Conservation (phyloP, 2,329 filamentous ascomycete species). For the Tolypocladium sp. region DNA sequence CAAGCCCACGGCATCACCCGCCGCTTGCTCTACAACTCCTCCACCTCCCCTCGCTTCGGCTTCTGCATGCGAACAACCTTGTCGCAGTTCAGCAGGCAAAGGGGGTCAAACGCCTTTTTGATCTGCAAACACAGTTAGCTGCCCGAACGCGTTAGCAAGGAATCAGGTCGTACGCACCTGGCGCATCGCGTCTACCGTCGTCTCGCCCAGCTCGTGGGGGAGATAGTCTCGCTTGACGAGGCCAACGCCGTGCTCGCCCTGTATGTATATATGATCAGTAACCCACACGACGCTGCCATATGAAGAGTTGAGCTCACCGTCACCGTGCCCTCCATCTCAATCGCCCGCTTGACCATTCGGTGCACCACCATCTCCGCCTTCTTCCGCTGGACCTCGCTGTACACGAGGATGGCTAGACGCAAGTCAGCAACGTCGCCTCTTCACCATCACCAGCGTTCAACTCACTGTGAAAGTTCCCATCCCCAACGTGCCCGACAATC, state of each 20-base stretch:
- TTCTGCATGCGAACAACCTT: constrained; percentile 56
- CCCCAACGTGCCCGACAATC: constrained; percentile 65
- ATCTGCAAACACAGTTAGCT: constrained; percentile 37
- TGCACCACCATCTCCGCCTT: constrained; percentile 66
- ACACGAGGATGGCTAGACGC: constrained; percentile 40
- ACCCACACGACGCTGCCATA: not conserved
- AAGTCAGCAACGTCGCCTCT: not conserved
- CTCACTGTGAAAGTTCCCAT: constrained; percentile 66
- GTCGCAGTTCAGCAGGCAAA: constrained; percentile 61
- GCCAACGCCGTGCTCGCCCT: constrained; percentile 77
- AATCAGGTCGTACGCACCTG: constrained; percentile 42
- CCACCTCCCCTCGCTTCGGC: constrained; percentile 31
- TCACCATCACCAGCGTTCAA: not conserved
- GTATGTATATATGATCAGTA: constrained; percentile 2
- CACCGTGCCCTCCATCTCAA: constrained; percentile 78
- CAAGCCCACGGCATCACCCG: not conserved
- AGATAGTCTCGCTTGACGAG: constrained; percentile 80
- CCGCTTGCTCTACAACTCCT: constrained; percentile 28
- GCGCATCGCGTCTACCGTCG: constrained; percentile 74
- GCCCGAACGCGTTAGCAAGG: accelerated
- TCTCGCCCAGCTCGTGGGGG: constrained; percentile 64
- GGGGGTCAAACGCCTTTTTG: constrained; percentile 71
- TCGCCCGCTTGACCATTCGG: constrained; percentile 76
- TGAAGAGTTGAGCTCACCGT: constrained; percentile 37
- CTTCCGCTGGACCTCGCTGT: constrained; percentile 56